A percentile compares a stretch with the other conserved stretches of the same genome.
Evolutionary conservation across 768 basidiomycete species (phyloP).

Genomic region (Psilocybe sp.): DNA sequence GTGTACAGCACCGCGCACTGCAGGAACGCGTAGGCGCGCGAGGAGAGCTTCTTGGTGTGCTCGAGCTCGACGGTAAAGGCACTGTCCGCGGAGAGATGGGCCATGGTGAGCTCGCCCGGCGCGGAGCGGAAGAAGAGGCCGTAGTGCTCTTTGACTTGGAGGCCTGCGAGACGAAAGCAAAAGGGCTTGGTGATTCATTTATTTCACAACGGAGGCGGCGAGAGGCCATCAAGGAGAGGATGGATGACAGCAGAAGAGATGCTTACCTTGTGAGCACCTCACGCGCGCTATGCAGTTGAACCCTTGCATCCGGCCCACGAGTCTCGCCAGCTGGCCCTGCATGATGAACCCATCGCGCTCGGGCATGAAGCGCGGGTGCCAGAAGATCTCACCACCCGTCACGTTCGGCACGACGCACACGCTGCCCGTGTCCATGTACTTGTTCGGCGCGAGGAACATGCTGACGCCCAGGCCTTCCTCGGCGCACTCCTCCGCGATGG

Average conservation of each 20-base stretch:
- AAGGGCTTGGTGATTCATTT: conserved; percentile 19
- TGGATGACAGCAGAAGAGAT: conserved; percentile 4
- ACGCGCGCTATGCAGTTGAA: conserved; percentile 82
- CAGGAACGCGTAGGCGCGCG: conserved; percentile 70
- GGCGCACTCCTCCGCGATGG: conserved; percentile 84
- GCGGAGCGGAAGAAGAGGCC: conserved; percentile 73
- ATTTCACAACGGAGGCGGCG: conserved; percentile 6
- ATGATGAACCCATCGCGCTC: conserved; percentile 62
- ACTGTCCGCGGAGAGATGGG: conserved; percentile 78
- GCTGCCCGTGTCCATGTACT: conserved; percentile 83
- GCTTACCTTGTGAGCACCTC: conserved; percentile 79
- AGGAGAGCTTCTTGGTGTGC: conserved; percentile 66
- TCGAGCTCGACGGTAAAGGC: conserved; percentile 73
- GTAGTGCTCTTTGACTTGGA: conserved; percentile 61
- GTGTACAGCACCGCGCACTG: conserved; percentile 92
- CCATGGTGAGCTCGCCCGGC: conserved; percentile 74
- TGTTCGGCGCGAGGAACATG: conserved; percentile 79
- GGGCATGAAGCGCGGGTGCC: conserved; percentile 85
- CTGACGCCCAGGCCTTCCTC: conserved; percentile 89
- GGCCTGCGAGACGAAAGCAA: conserved; percentile 34
- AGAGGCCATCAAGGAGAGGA: conserved; percentile 2
- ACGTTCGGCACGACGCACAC: conserved; percentile 72
- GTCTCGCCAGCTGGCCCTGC: conserved; percentile 70
- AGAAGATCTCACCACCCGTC: conserved; percentile 90
- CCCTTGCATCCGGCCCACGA: conserved; percentile 66